phyloP scores from a whole-genome alignment of 2,329 filamentous ascomycete species.

The Colletotrichum zoysiae region DNA sequence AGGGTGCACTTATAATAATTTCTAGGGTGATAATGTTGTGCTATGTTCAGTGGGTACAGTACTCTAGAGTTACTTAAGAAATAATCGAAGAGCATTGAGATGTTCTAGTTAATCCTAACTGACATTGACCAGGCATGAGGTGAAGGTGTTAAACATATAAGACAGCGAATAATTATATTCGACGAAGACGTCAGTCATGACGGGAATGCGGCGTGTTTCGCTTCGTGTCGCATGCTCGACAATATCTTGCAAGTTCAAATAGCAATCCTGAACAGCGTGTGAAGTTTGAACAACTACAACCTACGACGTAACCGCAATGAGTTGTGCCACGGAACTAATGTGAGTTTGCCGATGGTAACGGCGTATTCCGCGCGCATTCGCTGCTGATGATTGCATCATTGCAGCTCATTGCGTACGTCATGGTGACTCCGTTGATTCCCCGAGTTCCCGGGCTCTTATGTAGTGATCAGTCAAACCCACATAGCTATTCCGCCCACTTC shows the following conservation, averaged over 20 bases:
- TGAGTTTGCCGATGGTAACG: neutral
- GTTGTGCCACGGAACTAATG: neutral
- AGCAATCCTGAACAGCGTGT: neutral
- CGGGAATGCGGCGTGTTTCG: neutral
- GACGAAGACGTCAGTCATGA: neutral
- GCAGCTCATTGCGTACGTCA: neutral
- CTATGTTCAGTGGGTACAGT: too few relatives aligned
- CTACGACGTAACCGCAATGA: neutral
- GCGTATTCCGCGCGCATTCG: neutral
- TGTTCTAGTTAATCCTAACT: neutral
- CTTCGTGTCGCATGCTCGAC: neutral
- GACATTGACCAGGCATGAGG: too few relatives aligned
- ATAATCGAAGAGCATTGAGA: neutral
- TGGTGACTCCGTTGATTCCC: neutral
- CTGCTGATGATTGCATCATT: conserved; percentile 1
- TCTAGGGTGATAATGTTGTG: fast-evolving
- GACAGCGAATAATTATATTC: neutral
- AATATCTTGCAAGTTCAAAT: neutral
- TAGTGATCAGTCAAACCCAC: too few relatives aligned
- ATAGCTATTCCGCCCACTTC: neutral
- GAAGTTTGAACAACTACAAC: neutral
- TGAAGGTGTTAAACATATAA: neutral
- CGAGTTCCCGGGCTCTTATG: neutral
- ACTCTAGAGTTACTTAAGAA: too few relatives aligned
- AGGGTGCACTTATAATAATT: neutral